Base-by-base conservation (phyloP, 495 filamentous ascomycete species). In the Daldinia bambusicola region DNA sequence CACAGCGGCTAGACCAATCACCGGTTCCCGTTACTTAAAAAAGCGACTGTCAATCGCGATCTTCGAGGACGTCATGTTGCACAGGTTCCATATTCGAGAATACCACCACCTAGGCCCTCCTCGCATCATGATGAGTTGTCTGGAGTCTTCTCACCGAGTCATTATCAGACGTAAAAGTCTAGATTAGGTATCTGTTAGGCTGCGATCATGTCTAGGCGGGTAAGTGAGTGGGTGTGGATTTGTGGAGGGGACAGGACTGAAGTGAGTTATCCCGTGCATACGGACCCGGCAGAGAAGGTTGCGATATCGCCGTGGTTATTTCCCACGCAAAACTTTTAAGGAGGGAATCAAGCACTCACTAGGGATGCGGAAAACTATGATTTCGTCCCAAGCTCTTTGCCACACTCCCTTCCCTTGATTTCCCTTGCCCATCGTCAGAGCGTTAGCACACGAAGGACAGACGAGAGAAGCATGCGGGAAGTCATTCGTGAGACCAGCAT, bases 401-500 rank as follows among this genome's bases (percentile, higher is more conserved):
- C 32, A 34, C 10, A 41, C 59, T 48, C 13, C 62, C 62, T 52
- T 36, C 55, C 26, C 2, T 55, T 10, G 32, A 30, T n/a, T 38
- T 48, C 10, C 32, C 8, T 32, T 63, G n/a, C 36, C 16, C 6
- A 50, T 53, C 36, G 37, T 50, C 32, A 36, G 31, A 36, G 32
- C 31, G 8, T 38, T 48, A 52, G 62, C 18, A 38, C 30, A 9
- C 20, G 9, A 50, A 43, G 34, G 10, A 18, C 32, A 52, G 61
- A 41, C 30, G 45, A 59, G 43, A 58, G 50, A 70, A 72, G 55
- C 52, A 70, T 70, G 71, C 63, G 71, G 67, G 71, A 82, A 63
- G 76, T 82, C 53, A 71, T 85, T 63, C 77, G 86, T 59, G 86
- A 88, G 58, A 81, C 86, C 60, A 83, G 85, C 22, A 72, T 87